These are phyloP conservation scores for Backusella tarrabulga DNA, from an alignment of 192 early-diverging fungal genomes.

Conservation along the genomic window DNA sequence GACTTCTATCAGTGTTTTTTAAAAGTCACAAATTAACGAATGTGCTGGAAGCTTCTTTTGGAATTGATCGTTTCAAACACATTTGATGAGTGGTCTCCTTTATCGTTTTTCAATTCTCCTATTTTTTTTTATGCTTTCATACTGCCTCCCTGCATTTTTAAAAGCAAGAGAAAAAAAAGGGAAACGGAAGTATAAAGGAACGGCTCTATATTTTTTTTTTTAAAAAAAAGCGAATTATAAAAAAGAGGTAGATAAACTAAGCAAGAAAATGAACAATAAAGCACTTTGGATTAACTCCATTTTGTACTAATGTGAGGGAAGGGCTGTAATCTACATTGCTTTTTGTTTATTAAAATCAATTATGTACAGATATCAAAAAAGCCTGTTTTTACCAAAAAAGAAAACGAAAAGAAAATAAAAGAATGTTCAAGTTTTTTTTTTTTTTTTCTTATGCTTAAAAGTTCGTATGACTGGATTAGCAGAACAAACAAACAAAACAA, in stretches of 20 bases:
- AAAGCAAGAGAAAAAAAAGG: no score
- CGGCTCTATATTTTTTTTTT: no score
- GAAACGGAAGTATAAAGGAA: no score
- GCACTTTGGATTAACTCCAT: not conserved
- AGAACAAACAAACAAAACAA: no score
- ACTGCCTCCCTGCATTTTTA: no score
- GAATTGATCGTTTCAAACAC: not conserved
- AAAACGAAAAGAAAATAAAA: not conserved
- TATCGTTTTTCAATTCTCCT: not conserved
- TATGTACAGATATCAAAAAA: not conserved
- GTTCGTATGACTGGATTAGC: not conserved
- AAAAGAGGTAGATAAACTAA: no score
- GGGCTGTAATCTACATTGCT: no score
- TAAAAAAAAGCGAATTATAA: no score
- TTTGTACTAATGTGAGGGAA: not conserved
- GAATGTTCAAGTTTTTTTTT: not conserved
- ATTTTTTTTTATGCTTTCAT: not conserved
- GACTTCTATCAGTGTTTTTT: not conserved
- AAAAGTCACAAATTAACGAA: slow-evolving; percentile 6
- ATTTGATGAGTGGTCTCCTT: not conserved
- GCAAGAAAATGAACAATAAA: no score
- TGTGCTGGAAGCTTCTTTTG: not conserved
- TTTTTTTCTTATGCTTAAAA: not conserved
- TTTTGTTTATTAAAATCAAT: no score
- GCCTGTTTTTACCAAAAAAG: not conserved